These are phyloP conservation scores for Capronia americana DNA, from an alignment of 2,329 filamentous ascomycete genomes.

Conservation along the genomic window DNA sequence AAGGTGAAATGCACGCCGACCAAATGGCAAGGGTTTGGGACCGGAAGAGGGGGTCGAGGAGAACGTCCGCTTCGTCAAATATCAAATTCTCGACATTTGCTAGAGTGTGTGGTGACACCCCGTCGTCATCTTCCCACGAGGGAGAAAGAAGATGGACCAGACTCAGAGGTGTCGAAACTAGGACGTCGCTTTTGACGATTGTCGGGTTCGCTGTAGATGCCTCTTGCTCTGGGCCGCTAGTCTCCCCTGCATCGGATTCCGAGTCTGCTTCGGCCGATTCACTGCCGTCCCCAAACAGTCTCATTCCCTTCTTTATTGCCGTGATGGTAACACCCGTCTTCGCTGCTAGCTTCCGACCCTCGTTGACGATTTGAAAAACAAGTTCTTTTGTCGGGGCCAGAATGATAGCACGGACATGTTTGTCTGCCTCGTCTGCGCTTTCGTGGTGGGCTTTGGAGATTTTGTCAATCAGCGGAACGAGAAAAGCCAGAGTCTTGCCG, in stretches of 20 bases:
- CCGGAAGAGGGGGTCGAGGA: conserved; percentile 87
- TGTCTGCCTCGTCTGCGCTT: conserved; percentile 53
- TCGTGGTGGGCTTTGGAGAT: conserved; percentile 62
- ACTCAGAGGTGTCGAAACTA: conserved; percentile 80
- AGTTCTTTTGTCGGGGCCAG: conserved; percentile 82
- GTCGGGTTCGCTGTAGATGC: conserved; percentile 40
- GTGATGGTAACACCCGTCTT: conserved; percentile 81
- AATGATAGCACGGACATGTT: conserved; percentile 72
- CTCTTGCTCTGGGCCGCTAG: conserved; percentile 47
- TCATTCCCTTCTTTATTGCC: conserved; percentile 85
- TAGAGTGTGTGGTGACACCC: conserved; percentile 57
- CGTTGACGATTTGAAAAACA: conserved; percentile 78
- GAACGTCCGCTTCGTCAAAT: conserved; percentile 92
- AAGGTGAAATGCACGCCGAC: conserved; percentile 73
- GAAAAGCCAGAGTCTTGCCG: conserved; percentile 92
- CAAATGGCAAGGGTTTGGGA: conserved; percentile 87
- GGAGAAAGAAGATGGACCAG: conserved; percentile 75
- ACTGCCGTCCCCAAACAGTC: conserved; percentile 51
- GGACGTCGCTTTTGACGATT: conserved; percentile 74
- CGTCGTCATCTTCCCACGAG: conserved; percentile 38
- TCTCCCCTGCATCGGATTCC: conserved; percentile 47
- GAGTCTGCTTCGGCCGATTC: conserved; percentile 44
- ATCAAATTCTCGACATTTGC: conserved; percentile 76
- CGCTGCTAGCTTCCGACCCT: conserved; percentile 79
- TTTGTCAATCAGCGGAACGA: conserved; percentile 83